Evolutionary conservation across 2,329 filamentous ascomycete species (phyloP).

Genomic region (Bipolaris sorokiniana): DNA sequence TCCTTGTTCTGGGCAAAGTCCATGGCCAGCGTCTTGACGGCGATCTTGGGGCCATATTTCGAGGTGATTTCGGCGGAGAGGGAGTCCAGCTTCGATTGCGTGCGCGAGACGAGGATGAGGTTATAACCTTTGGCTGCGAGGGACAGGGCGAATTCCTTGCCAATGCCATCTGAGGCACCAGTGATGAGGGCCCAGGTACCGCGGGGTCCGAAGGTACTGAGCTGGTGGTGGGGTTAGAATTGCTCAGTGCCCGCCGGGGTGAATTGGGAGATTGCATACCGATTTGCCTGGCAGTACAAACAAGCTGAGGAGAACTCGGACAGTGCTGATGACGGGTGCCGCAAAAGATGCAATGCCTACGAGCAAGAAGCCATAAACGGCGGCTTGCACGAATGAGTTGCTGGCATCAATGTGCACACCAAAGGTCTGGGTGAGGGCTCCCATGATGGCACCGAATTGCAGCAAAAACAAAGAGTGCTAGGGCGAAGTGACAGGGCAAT

Average conservation of each 20-base stretch:
- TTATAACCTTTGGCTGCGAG: conserved; percentile 93
- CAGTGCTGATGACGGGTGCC: conserved; percentile 53
- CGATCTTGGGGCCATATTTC: conserved; percentile 67
- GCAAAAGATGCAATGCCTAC: conserved; percentile 40
- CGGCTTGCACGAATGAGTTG: conserved; percentile 35
- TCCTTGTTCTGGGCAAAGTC: conserved; percentile 85
- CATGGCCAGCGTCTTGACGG: conserved; percentile 85
- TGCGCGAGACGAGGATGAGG: conserved; percentile 91
- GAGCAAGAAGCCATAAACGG: conserved; percentile 38
- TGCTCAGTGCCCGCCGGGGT: not conserved
- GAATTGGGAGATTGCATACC: conserved; percentile 39
- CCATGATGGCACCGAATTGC: conserved; percentile 14
- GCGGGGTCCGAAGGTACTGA: conserved; percentile 87
- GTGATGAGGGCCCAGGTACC: conserved; percentile 95
- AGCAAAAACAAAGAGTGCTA: not conserved
- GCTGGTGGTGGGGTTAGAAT: conserved; percentile 53
- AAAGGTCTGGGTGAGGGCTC: conserved; percentile 30
- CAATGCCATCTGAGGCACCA: conserved; percentile 93
- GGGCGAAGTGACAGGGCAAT: conserved; percentile 1
- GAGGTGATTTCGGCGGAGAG: conserved; percentile 76
- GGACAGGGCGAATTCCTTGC: conserved; percentile 93
- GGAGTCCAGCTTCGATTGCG: conserved; percentile 84
- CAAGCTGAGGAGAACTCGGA: conserved; percentile 55
- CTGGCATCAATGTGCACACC: conserved; percentile 43
- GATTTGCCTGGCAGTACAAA: conserved; percentile 57